Percentiles rank a stretch among this genome's conserved stretches.
Conservation (phyloP, 108 stramenopile species). For the Seminavis robusta region DNA sequence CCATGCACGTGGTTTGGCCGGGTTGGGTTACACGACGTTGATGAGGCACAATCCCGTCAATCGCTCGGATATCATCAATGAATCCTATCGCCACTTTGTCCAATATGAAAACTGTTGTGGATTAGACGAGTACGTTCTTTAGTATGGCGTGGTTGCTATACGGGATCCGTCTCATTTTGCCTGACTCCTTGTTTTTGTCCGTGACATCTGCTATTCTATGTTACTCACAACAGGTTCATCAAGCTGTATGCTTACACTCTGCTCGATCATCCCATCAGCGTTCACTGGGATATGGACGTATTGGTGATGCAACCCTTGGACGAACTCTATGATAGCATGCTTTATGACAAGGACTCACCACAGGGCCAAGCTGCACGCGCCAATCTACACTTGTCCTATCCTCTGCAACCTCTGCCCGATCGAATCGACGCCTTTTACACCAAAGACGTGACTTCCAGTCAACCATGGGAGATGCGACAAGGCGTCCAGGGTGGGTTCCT, state of each 20-base stretch:
- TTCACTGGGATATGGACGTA: constrained; percentile 64
- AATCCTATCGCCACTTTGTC: constrained; percentile 47
- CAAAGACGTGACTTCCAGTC: constrained; percentile 52
- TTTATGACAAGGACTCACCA: constrained; percentile 22
- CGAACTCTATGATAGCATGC: constrained; percentile 68
- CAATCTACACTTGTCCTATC: constrained; percentile 45
- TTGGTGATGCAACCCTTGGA: constrained; percentile 61
- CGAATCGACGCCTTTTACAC: constrained; percentile 72
- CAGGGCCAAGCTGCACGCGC: constrained; percentile 34
- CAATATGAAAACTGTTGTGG: constrained; percentile 68
- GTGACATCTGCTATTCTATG: too few relatives aligned
- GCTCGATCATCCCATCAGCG: constrained; percentile 46
- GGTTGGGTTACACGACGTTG: constrained; percentile 55
- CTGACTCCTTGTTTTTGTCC: too few relatives aligned
- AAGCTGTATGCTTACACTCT: constrained; percentile 70
- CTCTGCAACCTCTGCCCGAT: constrained; percentile 38
- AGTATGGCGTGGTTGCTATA: too few relatives aligned
- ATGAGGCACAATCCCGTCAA: constrained; percentile 58
- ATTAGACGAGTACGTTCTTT: constrained; percentile 60
- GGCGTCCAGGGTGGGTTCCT: constrained; percentile 73
- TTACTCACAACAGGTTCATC: too few relatives aligned
- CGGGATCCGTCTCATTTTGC: too few relatives aligned
- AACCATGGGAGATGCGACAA: constrained; percentile 37
- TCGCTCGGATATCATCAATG: constrained; percentile 48
- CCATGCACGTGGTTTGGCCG: constrained; percentile 23